A percentile compares a stretch with the other conserved stretches of the same genome.
These are phyloP conservation scores for Coprinopsis strossmayeri DNA, from an alignment of 768 basidiomycete genomes.

Conservation along the genomic window DNA sequence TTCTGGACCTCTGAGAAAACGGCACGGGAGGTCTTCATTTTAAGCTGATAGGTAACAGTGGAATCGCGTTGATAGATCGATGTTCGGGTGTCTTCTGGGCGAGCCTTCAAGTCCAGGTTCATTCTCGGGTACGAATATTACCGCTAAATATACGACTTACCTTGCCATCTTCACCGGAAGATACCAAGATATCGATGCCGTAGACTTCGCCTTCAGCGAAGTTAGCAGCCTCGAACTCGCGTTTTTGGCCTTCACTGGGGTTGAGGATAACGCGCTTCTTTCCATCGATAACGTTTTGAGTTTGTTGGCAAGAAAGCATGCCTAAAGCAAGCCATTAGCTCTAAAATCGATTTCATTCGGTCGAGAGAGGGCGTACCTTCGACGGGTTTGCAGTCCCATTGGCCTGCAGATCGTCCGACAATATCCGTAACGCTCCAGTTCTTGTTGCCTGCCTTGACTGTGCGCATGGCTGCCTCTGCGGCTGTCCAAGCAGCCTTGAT, in stretches of 20 bases:
- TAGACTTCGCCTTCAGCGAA: conserved; percentile 95
- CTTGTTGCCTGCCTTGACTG: conserved; percentile 87
- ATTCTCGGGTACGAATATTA: neutral
- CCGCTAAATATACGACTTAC: conserved; percentile 34
- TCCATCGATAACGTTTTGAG: conserved; percentile 91
- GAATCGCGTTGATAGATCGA: conserved; percentile 90
- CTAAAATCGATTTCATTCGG: neutral
- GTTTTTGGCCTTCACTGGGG: conserved; percentile 76
- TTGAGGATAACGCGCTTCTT: conserved; percentile 94
- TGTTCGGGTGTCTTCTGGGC: conserved; percentile 82
- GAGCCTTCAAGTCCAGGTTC: conserved; percentile 56
- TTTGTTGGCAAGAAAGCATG: conserved; percentile 93
- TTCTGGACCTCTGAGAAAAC: conserved; percentile 97
- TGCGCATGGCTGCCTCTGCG: conserved; percentile 86
- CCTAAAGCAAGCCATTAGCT: conserved; percentile 36
- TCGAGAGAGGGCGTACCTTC: conserved; percentile 55
- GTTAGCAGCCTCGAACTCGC: conserved; percentile 76
- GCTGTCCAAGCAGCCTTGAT: conserved; percentile 92
- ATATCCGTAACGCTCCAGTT: conserved; percentile 94
- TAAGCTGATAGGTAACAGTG: conserved; percentile 86
- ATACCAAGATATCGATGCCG: conserved; percentile 87
- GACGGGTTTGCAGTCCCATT: conserved; percentile 86
- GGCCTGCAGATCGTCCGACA: conserved; percentile 62
- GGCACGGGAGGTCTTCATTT: conserved; percentile 96
- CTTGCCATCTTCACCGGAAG: conserved; percentile 88